Evolutionary conservation across 2,329 filamentous ascomycete genomes (phyloP).

Genomic region (Calonectria hawksworthii): DNA sequence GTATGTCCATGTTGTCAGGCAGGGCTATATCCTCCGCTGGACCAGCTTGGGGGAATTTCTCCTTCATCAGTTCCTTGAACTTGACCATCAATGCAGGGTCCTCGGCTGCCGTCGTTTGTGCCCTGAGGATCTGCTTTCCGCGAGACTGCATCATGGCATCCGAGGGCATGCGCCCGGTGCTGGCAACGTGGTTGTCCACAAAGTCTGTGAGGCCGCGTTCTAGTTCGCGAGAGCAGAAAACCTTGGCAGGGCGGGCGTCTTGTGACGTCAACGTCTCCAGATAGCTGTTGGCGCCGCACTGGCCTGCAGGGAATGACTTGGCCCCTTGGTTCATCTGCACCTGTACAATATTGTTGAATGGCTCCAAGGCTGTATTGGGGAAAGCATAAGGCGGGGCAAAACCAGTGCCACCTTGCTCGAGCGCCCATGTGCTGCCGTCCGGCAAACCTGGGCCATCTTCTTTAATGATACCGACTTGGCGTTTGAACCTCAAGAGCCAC

Average conservation of each 20-base stretch:
- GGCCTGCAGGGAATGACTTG: slow-evolving; percentile 60
- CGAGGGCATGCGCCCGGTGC: slow-evolving; percentile 58
- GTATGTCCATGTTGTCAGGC: slow-evolving; percentile 50
- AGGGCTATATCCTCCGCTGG: slow-evolving; percentile 36
- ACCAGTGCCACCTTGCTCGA: slow-evolving; percentile 65
- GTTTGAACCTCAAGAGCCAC: slow-evolving; percentile 75
- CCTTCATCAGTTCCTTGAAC: slow-evolving; percentile 64
- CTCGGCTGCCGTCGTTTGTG: slow-evolving; percentile 66
- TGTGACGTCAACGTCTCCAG: slow-evolving; percentile 59
- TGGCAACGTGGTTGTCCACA: slow-evolving; percentile 57
- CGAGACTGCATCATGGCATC: slow-evolving; percentile 63
- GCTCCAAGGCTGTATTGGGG: slow-evolving; percentile 56
- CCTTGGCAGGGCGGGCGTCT: slow-evolving; percentile 60
- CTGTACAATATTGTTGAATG: slow-evolving; percentile 51
- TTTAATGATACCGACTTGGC: slow-evolving; percentile 66
- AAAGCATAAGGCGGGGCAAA: slow-evolving; percentile 69
- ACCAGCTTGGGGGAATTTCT: slow-evolving; percentile 42
- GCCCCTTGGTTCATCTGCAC: slow-evolving; percentile 53
- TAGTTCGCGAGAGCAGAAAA: slow-evolving; percentile 72
- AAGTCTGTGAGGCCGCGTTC: slow-evolving; percentile 67
- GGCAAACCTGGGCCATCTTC: slow-evolving; percentile 66
- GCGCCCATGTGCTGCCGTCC: slow-evolving; percentile 58
- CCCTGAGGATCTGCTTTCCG: slow-evolving; percentile 63
- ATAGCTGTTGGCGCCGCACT: slow-evolving; percentile 63
- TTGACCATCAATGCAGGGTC: slow-evolving; percentile 65